phyloP scores from a whole-genome alignment of 2,329 filamentous ascomycete species.

The Penicillium decumbens region DNA sequence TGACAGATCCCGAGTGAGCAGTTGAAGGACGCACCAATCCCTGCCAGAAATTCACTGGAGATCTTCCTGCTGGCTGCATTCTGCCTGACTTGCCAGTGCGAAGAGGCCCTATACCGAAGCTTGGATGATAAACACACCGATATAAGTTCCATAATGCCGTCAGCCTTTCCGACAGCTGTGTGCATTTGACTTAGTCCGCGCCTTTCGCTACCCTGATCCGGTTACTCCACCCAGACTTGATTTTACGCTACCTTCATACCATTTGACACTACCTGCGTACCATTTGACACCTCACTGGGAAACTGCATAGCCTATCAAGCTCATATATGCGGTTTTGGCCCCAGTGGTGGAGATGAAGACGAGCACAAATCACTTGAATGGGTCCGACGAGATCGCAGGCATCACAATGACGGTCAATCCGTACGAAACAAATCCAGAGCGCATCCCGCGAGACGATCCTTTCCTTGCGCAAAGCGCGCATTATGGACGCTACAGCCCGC shows the following conservation, averaged over 20 bases:
- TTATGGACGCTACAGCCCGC: constrained; percentile 35
- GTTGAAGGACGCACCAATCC: neutral
- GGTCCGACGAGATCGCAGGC: constrained; percentile 9
- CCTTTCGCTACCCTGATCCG: constrained; percentile 7
- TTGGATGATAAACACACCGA: neutral
- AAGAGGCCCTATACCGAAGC: neutral
- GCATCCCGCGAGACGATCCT: constrained; percentile 32
- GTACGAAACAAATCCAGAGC: constrained; percentile 34
- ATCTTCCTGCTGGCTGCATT: neutral
- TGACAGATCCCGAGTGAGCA: neutral
- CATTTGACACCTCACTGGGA: neutral
- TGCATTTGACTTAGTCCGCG: constrained; percentile 17
- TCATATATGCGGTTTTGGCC: neutral
- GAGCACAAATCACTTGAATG: constrained; percentile 23
- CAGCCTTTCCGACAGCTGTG: constrained; percentile 6
- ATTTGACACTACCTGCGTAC: too few relatives aligned
- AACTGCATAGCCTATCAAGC: neutral
- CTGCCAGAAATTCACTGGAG: neutral
- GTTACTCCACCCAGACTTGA: neutral
- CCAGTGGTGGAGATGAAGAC: constrained; percentile 25
- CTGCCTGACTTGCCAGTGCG: neutral
- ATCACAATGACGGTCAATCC: constrained; percentile 22
- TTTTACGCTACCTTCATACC: neutral
- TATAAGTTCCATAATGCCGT: constrained; percentile 18
- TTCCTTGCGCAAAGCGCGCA: constrained; percentile 31